Evolutionary conservation across 371 early-diverging fungal species (phyloP).

Genomic region (Smittium mucronatum): DNA sequence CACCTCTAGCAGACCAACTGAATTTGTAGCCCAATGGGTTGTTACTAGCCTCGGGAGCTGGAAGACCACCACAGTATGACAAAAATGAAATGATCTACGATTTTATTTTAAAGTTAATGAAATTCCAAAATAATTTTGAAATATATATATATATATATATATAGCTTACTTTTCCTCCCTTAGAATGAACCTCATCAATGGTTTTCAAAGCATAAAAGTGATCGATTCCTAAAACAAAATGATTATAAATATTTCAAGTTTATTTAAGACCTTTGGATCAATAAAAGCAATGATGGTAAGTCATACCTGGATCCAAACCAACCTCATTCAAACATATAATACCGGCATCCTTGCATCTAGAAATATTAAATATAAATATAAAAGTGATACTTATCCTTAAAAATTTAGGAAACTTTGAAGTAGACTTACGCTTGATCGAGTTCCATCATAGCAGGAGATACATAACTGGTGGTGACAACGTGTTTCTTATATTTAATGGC

Average conservation of each 20-base stretch:
- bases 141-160: background rate
- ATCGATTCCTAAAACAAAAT: slow-evolving; percentile 49
- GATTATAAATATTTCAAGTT: background rate
- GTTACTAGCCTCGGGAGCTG: slow-evolving; percentile 93
- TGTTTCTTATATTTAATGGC: slow-evolving; percentile 75
- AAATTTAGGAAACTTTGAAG: background rate
- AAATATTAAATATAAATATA: background rate
- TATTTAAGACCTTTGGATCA: background rate
- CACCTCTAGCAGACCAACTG: slow-evolving; percentile 93
- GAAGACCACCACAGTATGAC: slow-evolving; percentile 97
- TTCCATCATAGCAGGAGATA: slow-evolving; percentile 83
- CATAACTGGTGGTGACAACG: slow-evolving; percentile 92
- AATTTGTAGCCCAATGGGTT: slow-evolving; percentile 99
- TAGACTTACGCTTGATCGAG: slow-evolving; percentile 48
- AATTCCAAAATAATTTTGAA: background rate
- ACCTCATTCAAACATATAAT: slow-evolving; percentile 93
- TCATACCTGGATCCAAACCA: slow-evolving; percentile 83
- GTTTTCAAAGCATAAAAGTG: slow-evolving; percentile 93
- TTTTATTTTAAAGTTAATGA: background rate
- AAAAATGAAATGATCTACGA: slow-evolving; percentile 52
- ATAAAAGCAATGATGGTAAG: background rate
- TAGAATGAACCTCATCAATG: slow-evolving; percentile 78
- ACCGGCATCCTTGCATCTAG: slow-evolving; percentile 62
- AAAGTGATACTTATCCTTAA: background rate
- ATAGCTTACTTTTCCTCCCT: slow-evolving; percentile 57